phyloP scores from a whole-genome alignment of 31 red algal species.

The Odonthalia washingtoniensis region DNA sequence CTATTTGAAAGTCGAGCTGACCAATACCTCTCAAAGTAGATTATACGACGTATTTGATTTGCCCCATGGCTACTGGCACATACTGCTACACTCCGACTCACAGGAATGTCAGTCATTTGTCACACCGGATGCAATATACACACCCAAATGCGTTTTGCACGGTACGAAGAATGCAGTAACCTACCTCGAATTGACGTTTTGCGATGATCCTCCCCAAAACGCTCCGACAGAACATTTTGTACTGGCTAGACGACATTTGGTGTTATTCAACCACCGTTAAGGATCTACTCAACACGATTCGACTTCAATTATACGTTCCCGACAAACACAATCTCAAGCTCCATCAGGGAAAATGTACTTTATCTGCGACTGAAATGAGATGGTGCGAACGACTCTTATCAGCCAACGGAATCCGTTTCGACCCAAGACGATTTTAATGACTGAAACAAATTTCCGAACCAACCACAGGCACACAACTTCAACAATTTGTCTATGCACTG shows the following conservation, averaged over 20 bases:
- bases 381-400: slow-evolving; percentile 8
- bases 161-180: slow-evolving; percentile 18
- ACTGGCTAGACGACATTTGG: slow-evolving; percentile 11
- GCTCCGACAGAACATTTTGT: neutral
- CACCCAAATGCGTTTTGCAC: slow-evolving; percentile 13
- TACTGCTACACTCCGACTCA: neutral
- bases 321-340: neutral
- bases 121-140: slow-evolving; percentile 16
- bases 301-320: neutral
- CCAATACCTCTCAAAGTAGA: too few species aligned
- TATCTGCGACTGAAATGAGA: neutral
- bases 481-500: slow-evolving; percentile 30
- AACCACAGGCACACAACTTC: slow-evolving; percentile 1
- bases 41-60: neutral
- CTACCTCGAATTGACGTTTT: neutral
- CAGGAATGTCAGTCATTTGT: slow-evolving; percentile 33
- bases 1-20: neutral
- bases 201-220: neutral
- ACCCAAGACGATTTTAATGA: neutral
- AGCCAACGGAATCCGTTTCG: neutral
- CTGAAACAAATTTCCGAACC: neutral
- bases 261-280: neutral
- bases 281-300: neutral
- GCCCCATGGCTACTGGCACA: slow-evolving; percentile 14
- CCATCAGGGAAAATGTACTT: neutral